Conservation (phyloP, 2,329 filamentous ascomycete genomes). For the Exophiala phaeomuriformis region DNA sequence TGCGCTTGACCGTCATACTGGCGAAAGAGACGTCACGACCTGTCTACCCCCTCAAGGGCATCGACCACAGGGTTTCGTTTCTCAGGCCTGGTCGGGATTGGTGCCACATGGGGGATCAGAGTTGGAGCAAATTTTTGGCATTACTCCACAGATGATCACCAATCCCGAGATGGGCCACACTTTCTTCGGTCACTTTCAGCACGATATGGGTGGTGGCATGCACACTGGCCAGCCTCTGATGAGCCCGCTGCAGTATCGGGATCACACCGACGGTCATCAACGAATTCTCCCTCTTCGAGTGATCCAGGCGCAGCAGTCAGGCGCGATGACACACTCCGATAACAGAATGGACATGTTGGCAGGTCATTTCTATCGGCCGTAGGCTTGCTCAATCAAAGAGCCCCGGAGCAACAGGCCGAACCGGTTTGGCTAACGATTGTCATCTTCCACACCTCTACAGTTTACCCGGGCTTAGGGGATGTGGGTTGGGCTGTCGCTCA, state of each 20-base stretch:
- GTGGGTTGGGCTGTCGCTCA: too few relatives aligned
- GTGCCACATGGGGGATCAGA: slow-evolving; percentile 13
- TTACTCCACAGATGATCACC: slow-evolving; percentile 6
- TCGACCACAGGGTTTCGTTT: neutral
- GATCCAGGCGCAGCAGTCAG: neutral
- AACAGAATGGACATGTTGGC: slow-evolving; percentile 11
- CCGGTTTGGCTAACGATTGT: too few relatives aligned
- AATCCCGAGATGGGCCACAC: slow-evolving; percentile 4
- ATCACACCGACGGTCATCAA: slow-evolving; percentile 3
- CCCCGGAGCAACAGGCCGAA: too few relatives aligned
- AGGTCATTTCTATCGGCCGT: slow-evolving; percentile 1
- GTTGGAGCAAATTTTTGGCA: slow-evolving; percentile 13
- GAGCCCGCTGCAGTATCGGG: slow-evolving; percentile 12
- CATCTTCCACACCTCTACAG: too few relatives aligned
- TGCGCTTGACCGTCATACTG: slow-evolving; percentile 1
- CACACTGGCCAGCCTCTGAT: slow-evolving; percentile 9
- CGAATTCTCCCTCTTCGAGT: slow-evolving; percentile 6
- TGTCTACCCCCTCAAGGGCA: slow-evolving; percentile 2
- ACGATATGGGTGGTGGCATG: slow-evolving; percentile 5
- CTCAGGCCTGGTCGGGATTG: slow-evolving; percentile 12
- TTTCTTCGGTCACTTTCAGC: slow-evolving; percentile 8
- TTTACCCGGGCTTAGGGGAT: too few relatives aligned
- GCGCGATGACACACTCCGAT: slow-evolving; percentile 4
- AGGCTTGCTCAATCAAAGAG: neutral
- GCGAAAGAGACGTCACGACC: slow-evolving; percentile 9